Evolutionary conservation across 768 basidiomycete genomes (phyloP).

Genomic region (Lyophyllum shimeji): DNA sequence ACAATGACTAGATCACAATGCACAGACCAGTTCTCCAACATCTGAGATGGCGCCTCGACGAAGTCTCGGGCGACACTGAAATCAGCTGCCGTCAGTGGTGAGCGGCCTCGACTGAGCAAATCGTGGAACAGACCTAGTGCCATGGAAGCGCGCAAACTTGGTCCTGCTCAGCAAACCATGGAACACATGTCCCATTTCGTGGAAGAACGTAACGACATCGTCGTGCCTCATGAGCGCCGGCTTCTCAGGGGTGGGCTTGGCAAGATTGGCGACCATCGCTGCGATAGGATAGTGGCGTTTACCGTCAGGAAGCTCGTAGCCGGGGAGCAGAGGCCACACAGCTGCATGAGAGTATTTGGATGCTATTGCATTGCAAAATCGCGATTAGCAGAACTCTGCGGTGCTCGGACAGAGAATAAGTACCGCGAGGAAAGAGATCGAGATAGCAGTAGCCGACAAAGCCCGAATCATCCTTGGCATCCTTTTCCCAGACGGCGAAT

Average conservation of each 20-base stretch:
- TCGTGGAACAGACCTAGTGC: constrained; percentile 50
- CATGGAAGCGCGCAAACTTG: constrained; percentile 77
- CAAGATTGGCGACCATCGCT: constrained; percentile 90
- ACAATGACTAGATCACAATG: background rate
- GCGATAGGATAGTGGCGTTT: constrained; percentile 70
- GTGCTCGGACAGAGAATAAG: constrained; percentile 14
- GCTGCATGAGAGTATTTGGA: constrained; percentile 87
- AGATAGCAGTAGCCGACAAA: constrained; percentile 88
- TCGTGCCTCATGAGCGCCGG: constrained; percentile 87
- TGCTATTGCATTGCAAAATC: constrained; percentile 33
- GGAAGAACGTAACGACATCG: constrained; percentile 90
- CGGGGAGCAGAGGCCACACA: constrained; percentile 75
- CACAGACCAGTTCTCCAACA: constrained; percentile 84
- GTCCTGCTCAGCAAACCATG: constrained; percentile 70
- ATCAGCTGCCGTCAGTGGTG: background rate
- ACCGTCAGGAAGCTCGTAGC: constrained; percentile 57
- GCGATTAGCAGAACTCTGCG: background rate
- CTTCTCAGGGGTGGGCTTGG: constrained; percentile 77
- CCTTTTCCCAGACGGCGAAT: constrained; percentile 83
- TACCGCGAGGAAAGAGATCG: constrained; percentile 84
- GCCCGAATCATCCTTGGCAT: constrained; percentile 63
- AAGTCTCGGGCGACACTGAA: constrained; percentile 72
- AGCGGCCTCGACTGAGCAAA: background rate
- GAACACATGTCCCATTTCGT: constrained; percentile 83
- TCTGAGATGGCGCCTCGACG: constrained; percentile 89